Base-by-base conservation (phyloP, 352 stramenopile species). In the Pythium vanterpoolii region DNA sequence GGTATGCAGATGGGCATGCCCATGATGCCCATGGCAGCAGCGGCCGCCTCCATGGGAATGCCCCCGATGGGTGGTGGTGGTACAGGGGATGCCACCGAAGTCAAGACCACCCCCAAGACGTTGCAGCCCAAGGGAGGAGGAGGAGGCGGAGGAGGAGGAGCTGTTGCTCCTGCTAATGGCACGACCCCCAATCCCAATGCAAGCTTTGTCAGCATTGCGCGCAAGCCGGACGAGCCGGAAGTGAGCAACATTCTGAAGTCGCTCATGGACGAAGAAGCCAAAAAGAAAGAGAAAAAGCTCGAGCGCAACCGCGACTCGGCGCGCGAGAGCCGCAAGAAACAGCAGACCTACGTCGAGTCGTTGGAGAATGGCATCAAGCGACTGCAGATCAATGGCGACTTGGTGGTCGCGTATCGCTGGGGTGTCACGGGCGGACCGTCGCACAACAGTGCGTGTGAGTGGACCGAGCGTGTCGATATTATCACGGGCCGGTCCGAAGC, bases 281-380 rank as follows among this genome's bases (percentile, higher is more conserved):
- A 93, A 68, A 95, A 95, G 58, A 93, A 93, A 52, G 83, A 92
- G 58, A 93, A 93, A 59, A 95, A 95, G 40, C 83, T 95, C 5
- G 86, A 95, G 50, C 83, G 86, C 13, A 95, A 95, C 66, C 86
- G 86, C 26, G 86, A 95, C 40, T 95, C 86, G 18, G 86, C 86
- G 3, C 83, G 86, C 28, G 86, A 95, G 49, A 89, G 76, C 43
- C 77, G 86, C 43, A 90, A 79, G 56, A 95, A 95, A 62, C 86
- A 95, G 64, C 86, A 95, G 56, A 90, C 83, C 30, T 93, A 95
- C 56, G 86, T 95, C 21, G 86, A 93, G 61, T 84, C 84, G 26
- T 69, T 95, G 11, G 86, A 95, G 62, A 90, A 87, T 28, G 83
- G 86, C 33, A 95, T 95, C 67, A 91, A 95, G 64, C 78, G 83